Evolutionary conservation across 192 early-diverging fungal species (phyloP).

Genomic region (Backusella westeae): DNA sequence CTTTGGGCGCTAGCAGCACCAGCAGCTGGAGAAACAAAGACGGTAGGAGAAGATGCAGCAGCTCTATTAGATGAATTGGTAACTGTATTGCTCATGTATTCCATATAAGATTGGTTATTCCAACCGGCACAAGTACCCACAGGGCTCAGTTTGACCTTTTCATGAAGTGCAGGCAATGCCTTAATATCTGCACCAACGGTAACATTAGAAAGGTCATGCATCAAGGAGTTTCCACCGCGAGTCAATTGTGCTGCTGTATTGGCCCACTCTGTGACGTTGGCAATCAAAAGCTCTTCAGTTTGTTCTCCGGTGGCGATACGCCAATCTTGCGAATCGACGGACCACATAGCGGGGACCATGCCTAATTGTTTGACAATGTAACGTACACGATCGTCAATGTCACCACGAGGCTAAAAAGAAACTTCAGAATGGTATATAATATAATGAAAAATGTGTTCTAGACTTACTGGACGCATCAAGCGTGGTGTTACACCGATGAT

Average conservation of each 20-base stretch:
- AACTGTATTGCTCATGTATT: not conserved
- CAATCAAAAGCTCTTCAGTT: constrained; percentile 34
- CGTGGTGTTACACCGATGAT: constrained; percentile 42
- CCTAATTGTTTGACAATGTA: constrained; percentile 50
- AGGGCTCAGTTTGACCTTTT: constrained; percentile 26
- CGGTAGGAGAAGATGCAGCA: constrained; percentile 3
- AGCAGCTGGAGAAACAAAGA: not conserved
- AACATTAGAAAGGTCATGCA: constrained; percentile 46
- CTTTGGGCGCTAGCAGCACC: not conserved
- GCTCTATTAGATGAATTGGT: constrained; percentile 6
- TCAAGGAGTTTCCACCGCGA: constrained; percentile 42
- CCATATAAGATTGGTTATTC: constrained; percentile 26
- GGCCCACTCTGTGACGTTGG: constrained; percentile 29
- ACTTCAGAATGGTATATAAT: not conserved
- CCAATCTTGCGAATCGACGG: constrained; percentile 23
- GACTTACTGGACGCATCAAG: constrained; percentile 46
- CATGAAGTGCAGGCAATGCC: constrained; percentile 32
- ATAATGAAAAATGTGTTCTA: not conserved
- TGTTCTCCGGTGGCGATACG: not conserved
- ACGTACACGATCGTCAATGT: constrained; percentile 62
- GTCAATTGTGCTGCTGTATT: constrained; percentile 20
- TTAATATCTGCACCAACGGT: constrained; percentile 42
- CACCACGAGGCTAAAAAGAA: constrained; percentile 49
- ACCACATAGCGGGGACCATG: constrained; percentile 40
- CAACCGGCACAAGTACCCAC: constrained; percentile 29